These are phyloP conservation scores for Colletotrichum graminicola DNA, from an alignment of 2,329 filamentous ascomycete genomes.

Conservation along the genomic window DNA sequence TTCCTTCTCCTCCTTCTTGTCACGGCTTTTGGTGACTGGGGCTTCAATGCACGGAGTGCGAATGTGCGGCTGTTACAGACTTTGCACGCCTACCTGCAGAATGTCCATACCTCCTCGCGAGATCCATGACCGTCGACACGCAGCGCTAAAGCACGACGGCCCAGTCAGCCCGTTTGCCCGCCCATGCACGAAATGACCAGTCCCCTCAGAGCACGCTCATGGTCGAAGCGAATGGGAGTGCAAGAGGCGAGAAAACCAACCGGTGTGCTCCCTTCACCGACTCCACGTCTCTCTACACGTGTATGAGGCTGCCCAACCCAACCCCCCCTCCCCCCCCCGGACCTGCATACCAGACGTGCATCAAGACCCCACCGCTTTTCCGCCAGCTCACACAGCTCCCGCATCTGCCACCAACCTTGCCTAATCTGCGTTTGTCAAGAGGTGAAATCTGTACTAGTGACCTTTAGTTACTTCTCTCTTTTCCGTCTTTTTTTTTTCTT, in stretches of 20 bases:
- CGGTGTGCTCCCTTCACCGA: slow-evolving; percentile 3
- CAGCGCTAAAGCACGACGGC: background rate
- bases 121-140: background rate
- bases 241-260: background rate
- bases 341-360: slow-evolving; percentile 8
- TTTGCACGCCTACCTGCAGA: background rate
- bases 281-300: background rate
- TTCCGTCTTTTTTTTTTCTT: background rate
- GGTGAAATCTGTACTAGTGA: background rate
- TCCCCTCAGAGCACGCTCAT: background rate
- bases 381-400: slow-evolving; percentile 4
- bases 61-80: background rate
- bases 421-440: background rate
- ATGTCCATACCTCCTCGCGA: background rate
- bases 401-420: background rate
- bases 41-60: background rate
- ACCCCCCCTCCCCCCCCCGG: too few relatives aligned
- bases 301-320: background rate
- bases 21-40: background rate
- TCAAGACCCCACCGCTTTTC: background rate
- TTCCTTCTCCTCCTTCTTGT: background rate
- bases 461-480: background rate
- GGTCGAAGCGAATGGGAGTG: background rate
- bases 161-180: slow-evolving; percentile 1
- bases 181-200: background rate